These are phyloP conservation scores for Lyophyllum atratum DNA, from an alignment of 768 basidiomycete species.

Conservation along the genomic window DNA sequence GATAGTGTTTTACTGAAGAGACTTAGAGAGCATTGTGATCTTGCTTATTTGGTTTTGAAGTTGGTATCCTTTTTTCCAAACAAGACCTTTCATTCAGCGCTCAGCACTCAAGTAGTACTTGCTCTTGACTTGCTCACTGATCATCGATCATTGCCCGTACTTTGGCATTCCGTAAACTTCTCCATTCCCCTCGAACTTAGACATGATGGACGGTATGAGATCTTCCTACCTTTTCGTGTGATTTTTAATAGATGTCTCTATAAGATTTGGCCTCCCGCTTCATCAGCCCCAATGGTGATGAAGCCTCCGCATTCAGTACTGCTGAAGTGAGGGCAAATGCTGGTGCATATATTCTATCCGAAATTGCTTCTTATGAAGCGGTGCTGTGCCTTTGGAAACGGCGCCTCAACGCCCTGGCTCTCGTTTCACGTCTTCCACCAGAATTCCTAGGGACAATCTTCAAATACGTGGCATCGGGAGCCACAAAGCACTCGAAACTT, in stretches of 20 bases:
- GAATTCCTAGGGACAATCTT: slow-evolving; percentile 8
- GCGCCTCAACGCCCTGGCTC: slow-evolving; percentile 2
- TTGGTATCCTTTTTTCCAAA: not conserved
- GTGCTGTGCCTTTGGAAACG: not conserved
- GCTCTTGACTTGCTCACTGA: no score
- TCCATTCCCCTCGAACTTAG: no score
- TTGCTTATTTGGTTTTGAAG: not conserved
- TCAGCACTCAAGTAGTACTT: no score
- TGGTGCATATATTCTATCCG: not conserved
- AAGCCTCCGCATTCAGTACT: not conserved
- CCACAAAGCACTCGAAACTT: not conserved
- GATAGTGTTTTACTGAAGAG: no score
- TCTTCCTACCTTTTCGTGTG: no score
- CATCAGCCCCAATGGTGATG: not conserved
- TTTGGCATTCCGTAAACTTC: no score
- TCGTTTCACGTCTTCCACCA: slow-evolving; percentile 7
- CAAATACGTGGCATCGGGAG: not conserved
- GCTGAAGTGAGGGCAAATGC: slow-evolving; percentile 7
- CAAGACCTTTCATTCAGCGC: no score
- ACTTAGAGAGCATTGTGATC: not conserved
- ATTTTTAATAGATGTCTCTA: no score
- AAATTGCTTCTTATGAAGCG: not conserved
- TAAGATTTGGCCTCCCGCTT: no score
- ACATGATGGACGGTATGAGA: no score
- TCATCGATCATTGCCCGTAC: no score